phyloP scores from a whole-genome alignment of 2,329 filamentous ascomycete species.

The Plenodomus biglobosus region DNA sequence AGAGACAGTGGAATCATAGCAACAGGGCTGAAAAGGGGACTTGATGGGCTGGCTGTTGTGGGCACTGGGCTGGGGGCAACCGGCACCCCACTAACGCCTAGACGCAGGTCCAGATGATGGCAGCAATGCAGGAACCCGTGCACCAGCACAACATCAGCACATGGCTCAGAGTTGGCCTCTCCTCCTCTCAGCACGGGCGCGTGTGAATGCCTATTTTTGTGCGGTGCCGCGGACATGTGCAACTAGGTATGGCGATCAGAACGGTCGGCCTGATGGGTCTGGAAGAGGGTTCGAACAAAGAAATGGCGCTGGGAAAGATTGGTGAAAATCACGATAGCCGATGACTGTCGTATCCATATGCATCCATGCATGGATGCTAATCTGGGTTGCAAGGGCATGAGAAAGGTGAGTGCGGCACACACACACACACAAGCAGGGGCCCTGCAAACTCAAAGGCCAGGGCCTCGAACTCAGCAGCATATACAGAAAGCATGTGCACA shows the following conservation, averaged over 20 bases:
- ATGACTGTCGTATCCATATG: neutral
- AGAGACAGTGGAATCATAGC: neutral
- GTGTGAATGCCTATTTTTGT: constrained; percentile 18
- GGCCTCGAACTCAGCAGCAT: too few relatives aligned
- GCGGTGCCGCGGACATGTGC: constrained; percentile 6
- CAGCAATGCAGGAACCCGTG: constrained; percentile 30
- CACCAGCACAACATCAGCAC: constrained; percentile 6
- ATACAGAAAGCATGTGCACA: too few relatives aligned
- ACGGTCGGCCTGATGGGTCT: constrained; percentile 5
- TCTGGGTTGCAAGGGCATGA: too few relatives aligned
- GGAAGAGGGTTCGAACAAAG: neutral
- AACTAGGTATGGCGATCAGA: constrained; percentile 3
- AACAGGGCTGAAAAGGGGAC: neutral
- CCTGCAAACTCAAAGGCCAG: too few relatives aligned
- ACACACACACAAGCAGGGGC: too few relatives aligned
- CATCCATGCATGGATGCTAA: neutral
- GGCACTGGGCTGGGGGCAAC: constrained; percentile 11
- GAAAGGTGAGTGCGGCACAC: too few relatives aligned
- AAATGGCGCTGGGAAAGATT: neutral
- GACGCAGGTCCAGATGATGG: constrained; percentile 22
- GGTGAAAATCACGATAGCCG: neutral
- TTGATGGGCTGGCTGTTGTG: constrained; percentile 7
- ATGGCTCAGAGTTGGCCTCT: constrained; percentile 8
- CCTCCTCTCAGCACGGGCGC: constrained; percentile 15
- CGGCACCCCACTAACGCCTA: constrained; percentile 11